Percentiles rank a stretch among this genome's conserved stretches.
These are phyloP conservation scores for Diaporthe nobilis DNA, from an alignment of 2,329 filamentous ascomycete species.

Conservation along the genomic window DNA sequence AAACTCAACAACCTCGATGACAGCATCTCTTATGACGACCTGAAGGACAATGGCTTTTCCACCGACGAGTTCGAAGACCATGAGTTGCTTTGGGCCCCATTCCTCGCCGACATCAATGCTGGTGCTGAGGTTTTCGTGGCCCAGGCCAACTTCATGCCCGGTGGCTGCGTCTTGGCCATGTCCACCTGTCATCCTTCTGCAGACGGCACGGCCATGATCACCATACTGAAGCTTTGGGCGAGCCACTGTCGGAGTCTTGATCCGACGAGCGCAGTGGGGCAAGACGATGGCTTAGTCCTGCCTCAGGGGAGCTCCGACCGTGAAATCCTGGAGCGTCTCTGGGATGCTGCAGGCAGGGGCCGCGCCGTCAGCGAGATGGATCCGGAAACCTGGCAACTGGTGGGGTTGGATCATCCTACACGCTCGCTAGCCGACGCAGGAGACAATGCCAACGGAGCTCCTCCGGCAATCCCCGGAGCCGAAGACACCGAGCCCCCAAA, in stretches of 20 bases:
- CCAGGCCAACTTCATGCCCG: slow-evolving; percentile 44
- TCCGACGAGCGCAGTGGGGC: not conserved
- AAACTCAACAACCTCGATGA: slow-evolving; percentile 50
- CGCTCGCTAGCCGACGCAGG: not conserved
- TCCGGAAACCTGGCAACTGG: slow-evolving; percentile 13
- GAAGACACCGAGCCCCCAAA: not conserved
- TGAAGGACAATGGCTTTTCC: slow-evolving; percentile 44
- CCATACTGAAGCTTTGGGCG: slow-evolving; percentile 38
- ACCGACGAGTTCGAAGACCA: slow-evolving; percentile 41
- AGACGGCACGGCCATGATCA: slow-evolving; percentile 36
- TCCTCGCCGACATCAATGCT: slow-evolving; percentile 31
- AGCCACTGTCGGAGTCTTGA: slow-evolving; percentile 33
- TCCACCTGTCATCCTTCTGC: slow-evolving; percentile 31
- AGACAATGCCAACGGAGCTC: too few relatives aligned
- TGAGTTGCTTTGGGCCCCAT: slow-evolving; percentile 23
- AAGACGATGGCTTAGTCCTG: not conserved
- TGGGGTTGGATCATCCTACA: not conserved
- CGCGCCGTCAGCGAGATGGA: not conserved
- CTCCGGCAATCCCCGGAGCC: not conserved
- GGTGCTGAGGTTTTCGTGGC: slow-evolving; percentile 43
- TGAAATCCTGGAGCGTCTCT: slow-evolving; percentile 34
- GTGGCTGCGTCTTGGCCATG: slow-evolving; percentile 39
- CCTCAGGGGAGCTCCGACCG: slow-evolving; percentile 32
- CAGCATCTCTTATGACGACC: slow-evolving; percentile 35
- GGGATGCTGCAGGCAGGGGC: slow-evolving; percentile 31